These are phyloP conservation scores for Fraxinus paxiana DNA, from an alignment of 305 asterid genomes.

Conservation along the genomic window DNA sequence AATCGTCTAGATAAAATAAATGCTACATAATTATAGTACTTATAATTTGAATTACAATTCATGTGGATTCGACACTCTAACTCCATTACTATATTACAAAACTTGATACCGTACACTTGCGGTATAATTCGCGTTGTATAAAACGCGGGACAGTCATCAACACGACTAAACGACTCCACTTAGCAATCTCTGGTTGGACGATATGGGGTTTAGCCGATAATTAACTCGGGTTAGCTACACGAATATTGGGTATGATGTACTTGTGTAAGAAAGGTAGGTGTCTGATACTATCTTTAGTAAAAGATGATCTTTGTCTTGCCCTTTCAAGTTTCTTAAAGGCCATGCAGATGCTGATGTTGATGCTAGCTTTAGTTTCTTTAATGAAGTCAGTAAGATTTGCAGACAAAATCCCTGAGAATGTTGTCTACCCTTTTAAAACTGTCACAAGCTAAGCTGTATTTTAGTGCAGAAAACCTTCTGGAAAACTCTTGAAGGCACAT, in stretches of 20 bases:
- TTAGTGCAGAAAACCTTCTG: neutral
- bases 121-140: too few species aligned
- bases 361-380: neutral
- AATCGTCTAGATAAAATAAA: too few species aligned
- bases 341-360: neutral
- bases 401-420: conserved; percentile 24
- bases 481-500: neutral
- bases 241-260: neutral
- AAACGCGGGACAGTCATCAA: too few species aligned
- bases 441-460: neutral
- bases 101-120: too few species aligned
- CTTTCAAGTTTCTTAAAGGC: neutral
- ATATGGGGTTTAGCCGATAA: neutral
- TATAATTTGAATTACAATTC: too few species aligned
- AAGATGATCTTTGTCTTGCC: neutral
- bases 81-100: too few species aligned
- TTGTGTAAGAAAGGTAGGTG: neutral
- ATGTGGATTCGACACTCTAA: too few species aligned
- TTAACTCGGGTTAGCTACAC: neutral
- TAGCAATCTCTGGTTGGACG: neutral
- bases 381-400: neutral
- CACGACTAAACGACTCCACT: neutral
- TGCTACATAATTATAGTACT: too few species aligned
- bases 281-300: neutral
- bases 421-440: neutral